Evolutionary conservation across 495 filamentous ascomycete genomes (phyloP), one percentile per base, ranked within the genome.

Genomic region (Aspergillus coremiiformis): DNA sequence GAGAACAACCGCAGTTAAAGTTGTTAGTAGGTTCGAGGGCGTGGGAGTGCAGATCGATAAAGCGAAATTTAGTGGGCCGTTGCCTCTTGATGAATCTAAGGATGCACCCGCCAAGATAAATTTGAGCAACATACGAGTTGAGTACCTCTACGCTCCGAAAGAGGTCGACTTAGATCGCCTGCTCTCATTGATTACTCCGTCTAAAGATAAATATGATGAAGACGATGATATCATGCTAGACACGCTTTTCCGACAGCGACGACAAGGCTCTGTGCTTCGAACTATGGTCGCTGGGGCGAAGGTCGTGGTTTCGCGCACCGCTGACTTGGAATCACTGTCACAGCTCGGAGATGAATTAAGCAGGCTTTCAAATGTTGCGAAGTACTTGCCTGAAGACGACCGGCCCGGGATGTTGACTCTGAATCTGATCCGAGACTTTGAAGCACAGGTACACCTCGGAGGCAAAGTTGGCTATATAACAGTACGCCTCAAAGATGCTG

Each of bases 151-250:
- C 45, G 64, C 77, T 4, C 92, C 94, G 0, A 85, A 84, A 49
- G 83, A 92, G 45, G 75, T 76, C 23, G 94, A 99, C 61, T 70
- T 99, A 2, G 84, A 87, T 56, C 79, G 84, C 39, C 77, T 99
- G 6, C 70, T 99, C 12, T 84, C 85, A 26, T 75, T 99, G 20
- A 83, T 97, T 39, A 95, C 87, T 9, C 94, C 94, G 0, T 95
- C 90, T 1, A 91, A 89, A 54, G 82, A 93, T 66, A 90, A 89
- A 56, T 96, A 94, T 60, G 90, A 94, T 49, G 81, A 86, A 41
- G 86, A 90, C 54, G 90, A 96, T 58, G 94, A 96, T 61, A 95
- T 99, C 52, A 82, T 99, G 71, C 76, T 97, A 10, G 93, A 97
- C 53, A 96, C 87, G 0, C 76, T 99, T 2, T 70, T 97, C 20